A percentile compares a stretch with the other conserved stretches of the same genome.
Evolutionary conservation across 768 basidiomycete genomes (phyloP).

Genomic region (Amanita jacksonii): DNA sequence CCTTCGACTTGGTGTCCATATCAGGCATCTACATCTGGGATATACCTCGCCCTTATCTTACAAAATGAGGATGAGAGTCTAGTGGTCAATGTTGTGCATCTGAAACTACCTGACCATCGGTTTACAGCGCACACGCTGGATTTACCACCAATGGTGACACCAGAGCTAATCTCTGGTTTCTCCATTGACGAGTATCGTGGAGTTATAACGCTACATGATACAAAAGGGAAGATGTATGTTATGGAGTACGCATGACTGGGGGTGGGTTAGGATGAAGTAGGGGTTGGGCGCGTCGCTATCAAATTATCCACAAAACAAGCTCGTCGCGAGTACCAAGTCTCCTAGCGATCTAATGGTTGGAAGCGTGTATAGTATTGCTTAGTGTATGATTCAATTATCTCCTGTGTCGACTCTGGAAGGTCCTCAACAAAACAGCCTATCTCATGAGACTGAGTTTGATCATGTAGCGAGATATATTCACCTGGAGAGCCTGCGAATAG

Average conservation of each 20-base stretch:
- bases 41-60: background rate
- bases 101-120: background rate
- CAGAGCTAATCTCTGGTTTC: slow-evolving; percentile 14
- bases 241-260: slow-evolving; percentile 16
- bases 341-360: slow-evolving; percentile 41
- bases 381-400: slow-evolving; percentile 77
- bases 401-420: slow-evolving; percentile 90
- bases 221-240: slow-evolving; percentile 13
- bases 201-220: slow-evolving; percentile 15
- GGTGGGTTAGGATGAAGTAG: too few relatives aligned
- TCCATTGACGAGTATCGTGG: slow-evolving; percentile 20
- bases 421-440: slow-evolving; percentile 75
- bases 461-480: slow-evolving; percentile 20
- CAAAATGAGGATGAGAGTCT: background rate
- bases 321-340: background rate
- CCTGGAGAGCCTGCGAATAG: slow-evolving; percentile 88
- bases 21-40: slow-evolving; percentile 2
- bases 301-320: background rate
- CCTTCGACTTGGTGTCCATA: slow-evolving; percentile 4
- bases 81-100: background rate
- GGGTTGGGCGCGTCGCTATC: background rate
- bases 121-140: slow-evolving; percentile 13
- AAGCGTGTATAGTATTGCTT: slow-evolving; percentile 84
- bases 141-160: slow-evolving; percentile 13
- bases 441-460: slow-evolving; percentile 2